Evolutionary conservation across 2,329 filamentous ascomycete genomes (phyloP).

Genomic region (Harringtonia aguacate): DNA sequence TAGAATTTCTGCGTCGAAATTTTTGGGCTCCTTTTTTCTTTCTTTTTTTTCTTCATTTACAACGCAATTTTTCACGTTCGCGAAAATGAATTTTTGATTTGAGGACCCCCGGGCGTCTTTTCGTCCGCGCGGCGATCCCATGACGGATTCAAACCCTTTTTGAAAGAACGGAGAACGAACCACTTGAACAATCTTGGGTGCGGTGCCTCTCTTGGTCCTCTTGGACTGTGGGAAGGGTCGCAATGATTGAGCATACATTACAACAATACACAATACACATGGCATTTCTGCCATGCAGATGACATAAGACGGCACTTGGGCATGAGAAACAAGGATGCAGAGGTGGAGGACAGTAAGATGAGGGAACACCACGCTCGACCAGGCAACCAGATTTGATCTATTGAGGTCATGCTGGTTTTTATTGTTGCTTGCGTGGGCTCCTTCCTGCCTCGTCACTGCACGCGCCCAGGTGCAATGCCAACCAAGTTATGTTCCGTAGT

Average conservation of each 20-base stretch:
- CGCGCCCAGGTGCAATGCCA: too few relatives aligned
- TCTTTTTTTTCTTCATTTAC: slow-evolving; percentile 28
- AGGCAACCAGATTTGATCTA: too few relatives aligned
- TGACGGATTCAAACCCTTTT: slow-evolving; percentile 30
- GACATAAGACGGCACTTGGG: too few relatives aligned
- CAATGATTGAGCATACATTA: slow-evolving; percentile 41
- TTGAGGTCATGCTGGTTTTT: too few relatives aligned
- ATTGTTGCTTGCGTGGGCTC: too few relatives aligned
- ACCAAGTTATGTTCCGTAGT: too few relatives aligned
- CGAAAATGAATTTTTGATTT: slow-evolving; percentile 30
- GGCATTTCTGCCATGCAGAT: too few relatives aligned
- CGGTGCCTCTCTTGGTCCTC: slow-evolving; percentile 30
- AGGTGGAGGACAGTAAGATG: too few relatives aligned
- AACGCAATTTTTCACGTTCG: slow-evolving; percentile 38
- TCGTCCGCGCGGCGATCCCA: slow-evolving; percentile 19
- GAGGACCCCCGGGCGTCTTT: slow-evolving; percentile 17
- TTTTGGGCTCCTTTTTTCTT: slow-evolving; percentile 12
- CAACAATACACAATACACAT: background rate
- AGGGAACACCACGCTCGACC: too few relatives aligned
- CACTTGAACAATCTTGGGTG: slow-evolving; percentile 39
- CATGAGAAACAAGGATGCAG: too few relatives aligned
- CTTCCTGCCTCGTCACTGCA: too few relatives aligned
- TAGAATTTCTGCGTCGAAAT: slow-evolving; percentile 6
- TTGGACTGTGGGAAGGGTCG: slow-evolving; percentile 31
- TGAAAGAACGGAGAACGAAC: slow-evolving; percentile 35